Percentiles rank a stretch among this genome's conserved stretches.
Conservation (phyloP, 169 alveolate species). For the Eimeria falciformis region DNA sequence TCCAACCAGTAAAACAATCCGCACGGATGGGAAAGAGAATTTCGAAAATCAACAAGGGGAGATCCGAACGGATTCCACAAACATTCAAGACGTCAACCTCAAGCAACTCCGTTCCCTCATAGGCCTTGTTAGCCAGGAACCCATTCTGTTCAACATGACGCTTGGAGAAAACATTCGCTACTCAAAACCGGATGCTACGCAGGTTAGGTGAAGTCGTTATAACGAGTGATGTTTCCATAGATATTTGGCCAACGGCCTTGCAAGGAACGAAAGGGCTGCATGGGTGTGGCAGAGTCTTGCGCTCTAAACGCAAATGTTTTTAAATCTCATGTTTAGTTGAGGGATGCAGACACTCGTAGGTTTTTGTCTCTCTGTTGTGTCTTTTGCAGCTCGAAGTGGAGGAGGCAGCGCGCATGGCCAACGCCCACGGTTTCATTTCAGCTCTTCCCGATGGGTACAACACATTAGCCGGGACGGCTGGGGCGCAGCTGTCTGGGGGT, state of each 20-base stretch:
- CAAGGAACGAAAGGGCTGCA: neutral
- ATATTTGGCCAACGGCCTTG: too few relatives aligned
- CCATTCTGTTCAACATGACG: slow-evolving; percentile 80
- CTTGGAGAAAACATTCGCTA: slow-evolving; percentile 76
- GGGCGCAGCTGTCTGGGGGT: slow-evolving; percentile 90
- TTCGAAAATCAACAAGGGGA: neutral
- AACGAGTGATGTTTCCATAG: too few relatives aligned
- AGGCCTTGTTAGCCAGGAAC: slow-evolving; percentile 83
- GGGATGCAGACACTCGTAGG: neutral
- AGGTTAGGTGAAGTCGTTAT: neutral
- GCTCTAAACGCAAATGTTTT: too few relatives aligned
- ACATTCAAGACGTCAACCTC: slow-evolving; percentile 7
- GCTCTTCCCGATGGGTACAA: slow-evolving; percentile 85
- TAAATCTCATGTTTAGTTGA: too few relatives aligned
- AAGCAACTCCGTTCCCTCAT: slow-evolving; percentile 3
- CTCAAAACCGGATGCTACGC: slow-evolving; percentile 68
- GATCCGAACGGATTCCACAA: neutral
- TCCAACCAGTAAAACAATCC: neutral
- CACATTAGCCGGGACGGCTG: slow-evolving; percentile 89
- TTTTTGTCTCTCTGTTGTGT: neutral
- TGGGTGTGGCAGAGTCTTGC: neutral
- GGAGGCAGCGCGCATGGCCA: slow-evolving; percentile 90
- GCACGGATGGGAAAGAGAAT: neutral
- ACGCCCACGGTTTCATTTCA: slow-evolving; percentile 90
- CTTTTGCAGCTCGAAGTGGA: slow-evolving; percentile 87